Conservation (phyloP, 192 early-diverging fungal species). For the Coemansia sp. region DNA sequence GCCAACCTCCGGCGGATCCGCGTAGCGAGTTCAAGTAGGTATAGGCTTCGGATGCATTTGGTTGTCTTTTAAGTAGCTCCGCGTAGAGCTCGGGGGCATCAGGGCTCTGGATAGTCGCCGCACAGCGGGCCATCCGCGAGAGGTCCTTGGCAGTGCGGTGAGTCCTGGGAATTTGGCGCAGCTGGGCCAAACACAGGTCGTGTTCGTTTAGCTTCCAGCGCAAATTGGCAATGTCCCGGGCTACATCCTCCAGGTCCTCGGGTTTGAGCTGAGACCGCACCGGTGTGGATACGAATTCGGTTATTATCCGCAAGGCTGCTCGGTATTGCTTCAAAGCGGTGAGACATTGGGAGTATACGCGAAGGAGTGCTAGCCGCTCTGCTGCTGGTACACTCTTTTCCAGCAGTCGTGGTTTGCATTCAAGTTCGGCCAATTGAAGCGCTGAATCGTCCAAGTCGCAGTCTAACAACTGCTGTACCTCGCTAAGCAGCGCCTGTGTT, state of each 20-base stretch:
- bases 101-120: slow-evolving; percentile 18
- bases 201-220: slow-evolving; percentile 40
- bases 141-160: slow-evolving; percentile 27
- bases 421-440: slow-evolving; percentile 42
- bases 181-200: slow-evolving; percentile 49
- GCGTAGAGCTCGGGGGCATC: slow-evolving; percentile 29
- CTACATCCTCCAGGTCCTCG: slow-evolving; percentile 30
- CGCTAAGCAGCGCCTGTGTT: slow-evolving; percentile 19
- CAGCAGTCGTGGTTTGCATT: slow-evolving; percentile 24
- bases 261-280: slow-evolving; percentile 17
- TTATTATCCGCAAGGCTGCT: slow-evolving; percentile 20
- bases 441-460: slow-evolving; percentile 45
- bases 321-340: slow-evolving; percentile 23
- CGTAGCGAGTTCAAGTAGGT: slow-evolving; percentile 8
- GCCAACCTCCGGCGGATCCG: background rate
- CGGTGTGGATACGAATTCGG: slow-evolving; percentile 29
- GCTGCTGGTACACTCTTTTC: slow-evolving; percentile 3
- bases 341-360: slow-evolving; percentile 18
- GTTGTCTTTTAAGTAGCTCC: slow-evolving; percentile 30
- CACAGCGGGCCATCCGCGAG: slow-evolving; percentile 42
- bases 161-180: slow-evolving; percentile 43
- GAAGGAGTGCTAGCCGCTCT: slow-evolving; percentile 27
- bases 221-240: slow-evolving; percentile 34
- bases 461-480: slow-evolving; percentile 40
- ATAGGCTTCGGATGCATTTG: slow-evolving; percentile 36